Evolutionary conservation across 2,329 filamentous ascomycete genomes (phyloP).

Genomic region (Coleophoma eucalyptorum): DNA sequence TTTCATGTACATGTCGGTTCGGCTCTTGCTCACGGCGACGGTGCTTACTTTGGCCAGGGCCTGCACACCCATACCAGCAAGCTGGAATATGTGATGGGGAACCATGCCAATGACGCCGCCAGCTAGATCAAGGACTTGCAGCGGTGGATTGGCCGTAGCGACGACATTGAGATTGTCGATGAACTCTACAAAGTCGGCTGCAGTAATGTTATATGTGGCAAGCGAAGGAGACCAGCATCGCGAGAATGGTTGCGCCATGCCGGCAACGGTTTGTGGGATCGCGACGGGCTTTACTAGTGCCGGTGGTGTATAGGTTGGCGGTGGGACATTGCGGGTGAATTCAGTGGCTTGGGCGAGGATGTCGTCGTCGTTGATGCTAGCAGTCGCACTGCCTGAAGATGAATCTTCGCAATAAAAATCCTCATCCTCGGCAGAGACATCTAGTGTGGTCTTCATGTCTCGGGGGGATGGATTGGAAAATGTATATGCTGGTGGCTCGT

Average conservation of each 20-base stretch:
- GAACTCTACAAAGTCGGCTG: slow-evolving; percentile 26
- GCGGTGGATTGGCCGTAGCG: slow-evolving; percentile 25
- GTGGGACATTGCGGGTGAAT: neutral
- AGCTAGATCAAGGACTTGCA: slow-evolving; percentile 20
- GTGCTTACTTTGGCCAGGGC: slow-evolving; percentile 16
- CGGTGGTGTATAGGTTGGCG: neutral
- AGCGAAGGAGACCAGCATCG: slow-evolving; percentile 22
- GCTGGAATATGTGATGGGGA: slow-evolving; percentile 22
- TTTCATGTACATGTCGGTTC: slow-evolving; percentile 23
- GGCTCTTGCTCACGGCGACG: slow-evolving; percentile 18
- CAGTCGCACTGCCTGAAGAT: neutral
- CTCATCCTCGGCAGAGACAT: no score
- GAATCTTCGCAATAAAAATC: no score
- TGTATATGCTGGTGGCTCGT: no score
- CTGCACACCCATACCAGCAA: slow-evolving; percentile 17
- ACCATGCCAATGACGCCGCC: slow-evolving; percentile 22
- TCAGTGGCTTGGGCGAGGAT: slow-evolving; percentile 1
- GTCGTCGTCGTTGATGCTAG: neutral
- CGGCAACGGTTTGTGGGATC: slow-evolving; percentile 7
- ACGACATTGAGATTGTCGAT: slow-evolving; percentile 33
- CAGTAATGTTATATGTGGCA: slow-evolving; percentile 16
- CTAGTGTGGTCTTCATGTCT: no score
- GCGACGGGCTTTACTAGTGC: slow-evolving; percentile 6
- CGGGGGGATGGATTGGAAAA: no score
- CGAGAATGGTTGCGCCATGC: slow-evolving; percentile 16